phyloP scores from a whole-genome alignment of 495 filamentous ascomycete genomes.

The Penicillium cosmopolitanum region DNA sequence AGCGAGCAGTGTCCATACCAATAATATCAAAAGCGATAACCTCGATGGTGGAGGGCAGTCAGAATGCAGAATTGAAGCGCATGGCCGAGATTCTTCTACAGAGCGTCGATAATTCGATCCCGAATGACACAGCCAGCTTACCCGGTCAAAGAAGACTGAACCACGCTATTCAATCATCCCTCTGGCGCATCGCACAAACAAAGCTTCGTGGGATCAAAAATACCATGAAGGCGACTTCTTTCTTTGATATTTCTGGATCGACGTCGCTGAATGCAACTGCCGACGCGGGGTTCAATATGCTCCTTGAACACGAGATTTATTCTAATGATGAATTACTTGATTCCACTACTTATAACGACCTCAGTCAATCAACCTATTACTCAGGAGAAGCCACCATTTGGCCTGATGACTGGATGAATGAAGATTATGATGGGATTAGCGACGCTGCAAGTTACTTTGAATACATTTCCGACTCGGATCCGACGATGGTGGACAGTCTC shows the following conservation, averaged over 20 bases:
- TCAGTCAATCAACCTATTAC: neutral
- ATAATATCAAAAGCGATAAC: conserved; percentile 39
- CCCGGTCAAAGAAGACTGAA: conserved; percentile 2
- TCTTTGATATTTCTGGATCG: conserved; percentile 2
- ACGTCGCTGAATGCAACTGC: too few species aligned
- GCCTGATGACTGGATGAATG: neutral
- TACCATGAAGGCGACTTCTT: conserved; percentile 1
- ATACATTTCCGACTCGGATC: neutral
- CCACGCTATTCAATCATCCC: conserved; percentile 22
- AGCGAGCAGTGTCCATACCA: conserved; percentile 39
- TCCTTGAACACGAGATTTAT: neutral
- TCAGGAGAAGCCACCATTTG: neutral
- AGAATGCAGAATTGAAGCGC: conserved; percentile 15
- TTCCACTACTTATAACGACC: neutral
- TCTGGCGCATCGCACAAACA: conserved; percentile 38
- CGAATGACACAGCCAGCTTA: neutral
- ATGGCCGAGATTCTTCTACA: conserved; percentile 15
- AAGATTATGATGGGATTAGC: neutral
- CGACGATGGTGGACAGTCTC: neutral
- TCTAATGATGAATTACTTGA: neutral
- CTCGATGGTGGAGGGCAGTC: conserved; percentile 32
- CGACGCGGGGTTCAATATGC: neutral
- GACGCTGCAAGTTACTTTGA: neutral
- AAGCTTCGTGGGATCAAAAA: conserved; percentile 20
- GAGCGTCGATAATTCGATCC: neutral